Conservation (phyloP, 2,329 filamentous ascomycete genomes). For the Fusarium sp. region DNA sequence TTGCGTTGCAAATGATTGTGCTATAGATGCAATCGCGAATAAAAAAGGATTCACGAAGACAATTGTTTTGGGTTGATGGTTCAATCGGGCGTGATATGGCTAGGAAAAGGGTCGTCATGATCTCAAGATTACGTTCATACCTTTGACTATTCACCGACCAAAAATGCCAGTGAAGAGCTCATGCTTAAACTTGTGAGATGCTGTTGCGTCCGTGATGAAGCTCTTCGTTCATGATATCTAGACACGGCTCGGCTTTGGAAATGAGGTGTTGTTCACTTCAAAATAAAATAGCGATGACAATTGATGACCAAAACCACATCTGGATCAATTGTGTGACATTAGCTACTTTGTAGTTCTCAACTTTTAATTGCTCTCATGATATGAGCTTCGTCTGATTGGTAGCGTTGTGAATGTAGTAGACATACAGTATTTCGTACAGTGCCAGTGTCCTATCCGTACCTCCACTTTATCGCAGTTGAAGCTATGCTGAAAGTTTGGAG, state of each 20-base stretch:
- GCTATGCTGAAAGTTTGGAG: slow-evolving; percentile 30
- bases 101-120: slow-evolving; percentile 45
- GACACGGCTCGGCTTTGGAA: slow-evolving; percentile 3
- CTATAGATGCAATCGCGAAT: slow-evolving; percentile 59
- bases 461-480: slow-evolving; percentile 32
- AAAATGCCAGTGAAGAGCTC: slow-evolving; percentile 30
- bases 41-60: slow-evolving; percentile 57
- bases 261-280: neutral
- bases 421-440: slow-evolving; percentile 42
- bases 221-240: neutral
- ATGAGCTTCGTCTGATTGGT: neutral
- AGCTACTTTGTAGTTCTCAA: neutral
- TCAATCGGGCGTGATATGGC: slow-evolving; percentile 46
- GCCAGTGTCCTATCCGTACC: slow-evolving; percentile 25
- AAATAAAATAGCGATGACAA: slow-evolving; percentile 12
- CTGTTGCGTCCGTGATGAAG: slow-evolving; percentile 11
- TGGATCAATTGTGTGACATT: neutral
- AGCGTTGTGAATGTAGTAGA: neutral
- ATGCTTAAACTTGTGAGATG: neutral
- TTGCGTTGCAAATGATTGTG: slow-evolving; percentile 57
- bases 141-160: slow-evolving; percentile 44
- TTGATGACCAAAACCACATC: neutral
- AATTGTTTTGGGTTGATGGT: slow-evolving; percentile 48
- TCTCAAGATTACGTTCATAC: slow-evolving; percentile 49
- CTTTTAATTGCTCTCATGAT: neutral